Evolutionary conservation across 2,329 filamentous ascomycete species (phyloP).

Genomic region (Dryadomyces quercivorus): DNA sequence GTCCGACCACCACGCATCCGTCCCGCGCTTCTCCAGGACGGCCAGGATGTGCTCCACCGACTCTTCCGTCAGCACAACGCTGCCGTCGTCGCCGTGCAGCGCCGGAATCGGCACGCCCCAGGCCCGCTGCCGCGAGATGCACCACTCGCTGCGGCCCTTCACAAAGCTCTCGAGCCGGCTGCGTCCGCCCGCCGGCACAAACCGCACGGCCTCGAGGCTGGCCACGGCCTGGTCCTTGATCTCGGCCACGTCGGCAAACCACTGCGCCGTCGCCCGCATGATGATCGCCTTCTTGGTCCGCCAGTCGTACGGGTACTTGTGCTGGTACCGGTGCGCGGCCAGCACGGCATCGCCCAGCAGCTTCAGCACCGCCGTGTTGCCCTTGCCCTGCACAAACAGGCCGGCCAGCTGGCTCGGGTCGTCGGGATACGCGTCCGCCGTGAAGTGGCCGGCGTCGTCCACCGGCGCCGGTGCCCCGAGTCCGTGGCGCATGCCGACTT

Average conservation of each 20-base stretch:
- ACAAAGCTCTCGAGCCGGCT: slow-evolving; percentile 75
- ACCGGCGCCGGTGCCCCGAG: slow-evolving; percentile 74
- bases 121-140: slow-evolving; percentile 86
- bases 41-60: slow-evolving; percentile 76
- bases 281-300: slow-evolving; percentile 88
- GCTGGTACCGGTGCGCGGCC: slow-evolving; percentile 56
- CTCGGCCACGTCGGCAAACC: slow-evolving; percentile 84
- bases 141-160: slow-evolving; percentile 86
- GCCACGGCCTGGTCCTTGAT: slow-evolving; percentile 66
- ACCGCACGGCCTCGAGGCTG: slow-evolving; percentile 59
- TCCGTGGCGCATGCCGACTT: slow-evolving; percentile 57
- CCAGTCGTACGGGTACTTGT: slow-evolving; percentile 99
- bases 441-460: slow-evolving; percentile 71
- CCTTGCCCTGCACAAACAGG: slow-evolving; percentile 41
- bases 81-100: slow-evolving; percentile 63
- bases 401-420: slow-evolving; percentile 55
- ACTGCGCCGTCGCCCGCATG: slow-evolving; percentile 84
- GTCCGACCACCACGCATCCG: slow-evolving; percentile 94
- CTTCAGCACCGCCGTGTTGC: slow-evolving; percentile 42
- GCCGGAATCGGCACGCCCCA: slow-evolving; percentile 97
- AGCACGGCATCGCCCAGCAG: slow-evolving; percentile 57
- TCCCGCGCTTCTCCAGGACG: slow-evolving; percentile 63
- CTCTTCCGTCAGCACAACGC: slow-evolving; percentile 66
- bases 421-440: slow-evolving; percentile 62
- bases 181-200: slow-evolving; percentile 64